Conservation (phyloP, 108 stramenopile species). For the Craspedostauros australis region DNA sequence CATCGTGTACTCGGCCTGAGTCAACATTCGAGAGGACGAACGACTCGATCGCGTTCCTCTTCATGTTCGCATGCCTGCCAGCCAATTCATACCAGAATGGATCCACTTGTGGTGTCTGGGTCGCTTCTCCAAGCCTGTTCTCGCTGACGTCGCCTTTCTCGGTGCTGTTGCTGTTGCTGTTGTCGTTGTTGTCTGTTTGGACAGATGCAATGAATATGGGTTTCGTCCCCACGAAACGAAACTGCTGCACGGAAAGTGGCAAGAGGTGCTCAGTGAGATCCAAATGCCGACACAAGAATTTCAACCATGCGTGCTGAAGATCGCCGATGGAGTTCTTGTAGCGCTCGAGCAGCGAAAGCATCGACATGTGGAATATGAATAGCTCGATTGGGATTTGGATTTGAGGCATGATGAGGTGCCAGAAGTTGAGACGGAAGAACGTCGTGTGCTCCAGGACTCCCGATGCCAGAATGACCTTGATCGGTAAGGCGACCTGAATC, state of each 20-base stretch:
- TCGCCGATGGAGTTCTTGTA: constrained; percentile 79
- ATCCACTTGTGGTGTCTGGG: constrained; percentile 34
- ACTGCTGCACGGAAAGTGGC: constrained; percentile 51
- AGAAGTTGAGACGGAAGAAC: constrained; percentile 66
- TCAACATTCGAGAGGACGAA: constrained; percentile 24
- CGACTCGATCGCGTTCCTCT: constrained; percentile 16
- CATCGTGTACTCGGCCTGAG: not conserved
- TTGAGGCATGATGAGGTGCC: constrained; percentile 73
- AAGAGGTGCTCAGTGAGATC: constrained; percentile 59
- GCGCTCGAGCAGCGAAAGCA: constrained; percentile 84
- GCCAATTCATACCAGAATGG: constrained; percentile 64
- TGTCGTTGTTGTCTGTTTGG: constrained; percentile 6
- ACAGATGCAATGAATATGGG: constrained; percentile 28
- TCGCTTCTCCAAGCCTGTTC: constrained; percentile 5
- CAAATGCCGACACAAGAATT: constrained; percentile 41
- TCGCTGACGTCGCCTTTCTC: constrained; percentile 1
- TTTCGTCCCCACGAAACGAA: constrained; percentile 40
- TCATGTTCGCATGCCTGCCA: constrained; percentile 13
- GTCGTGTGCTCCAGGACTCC: constrained; percentile 37
- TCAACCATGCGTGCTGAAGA: constrained; percentile 74
- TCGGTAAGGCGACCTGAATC: constrained; percentile 66
- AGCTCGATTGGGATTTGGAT: constrained; percentile 92
- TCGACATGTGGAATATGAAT: constrained; percentile 84
- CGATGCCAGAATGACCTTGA: constrained; percentile 27
- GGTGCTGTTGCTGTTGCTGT: not conserved